Evolutionary conservation across 495 filamentous ascomycete species (phyloP).

Genomic region (Platismatia glauca): DNA sequence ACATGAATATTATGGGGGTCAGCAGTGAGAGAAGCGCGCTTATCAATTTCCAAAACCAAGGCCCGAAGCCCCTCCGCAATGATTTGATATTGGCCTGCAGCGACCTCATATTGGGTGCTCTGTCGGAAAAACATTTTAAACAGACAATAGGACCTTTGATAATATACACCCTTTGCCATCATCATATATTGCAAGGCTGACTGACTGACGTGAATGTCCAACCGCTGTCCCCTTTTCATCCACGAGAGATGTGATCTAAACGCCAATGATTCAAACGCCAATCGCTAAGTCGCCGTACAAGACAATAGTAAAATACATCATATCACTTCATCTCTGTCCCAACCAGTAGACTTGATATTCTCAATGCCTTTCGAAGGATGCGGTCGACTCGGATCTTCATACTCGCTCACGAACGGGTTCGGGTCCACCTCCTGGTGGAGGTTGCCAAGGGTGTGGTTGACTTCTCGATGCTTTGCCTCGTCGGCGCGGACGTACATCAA

Average conservation of each 20-base stretch:
- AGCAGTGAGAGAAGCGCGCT: not conserved
- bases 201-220: no score
- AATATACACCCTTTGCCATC: no score
- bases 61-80: no score
- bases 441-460: constrained; percentile 91
- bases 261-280: no score
- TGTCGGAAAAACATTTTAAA: no score
- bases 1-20: not conserved
- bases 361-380: constrained; percentile 65
- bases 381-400: constrained; percentile 52
- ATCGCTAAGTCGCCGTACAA: constrained; percentile 18
- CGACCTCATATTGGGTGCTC: no score
- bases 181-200: no score
- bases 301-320: constrained; percentile 34
- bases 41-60: no score
- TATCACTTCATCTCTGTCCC: constrained; percentile 76
- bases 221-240: no score
- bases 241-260: no score
- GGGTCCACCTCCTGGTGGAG: constrained; percentile 73
- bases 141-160: no score
- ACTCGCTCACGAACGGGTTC: constrained; percentile 78
- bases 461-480: constrained; percentile 91
- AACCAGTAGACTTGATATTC: constrained; percentile 59
- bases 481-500: constrained; percentile 85
- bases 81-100: no score